Evolutionary conservation across 768 basidiomycete genomes (phyloP).

Genomic region (Stropharia rugosoannulata): DNA sequence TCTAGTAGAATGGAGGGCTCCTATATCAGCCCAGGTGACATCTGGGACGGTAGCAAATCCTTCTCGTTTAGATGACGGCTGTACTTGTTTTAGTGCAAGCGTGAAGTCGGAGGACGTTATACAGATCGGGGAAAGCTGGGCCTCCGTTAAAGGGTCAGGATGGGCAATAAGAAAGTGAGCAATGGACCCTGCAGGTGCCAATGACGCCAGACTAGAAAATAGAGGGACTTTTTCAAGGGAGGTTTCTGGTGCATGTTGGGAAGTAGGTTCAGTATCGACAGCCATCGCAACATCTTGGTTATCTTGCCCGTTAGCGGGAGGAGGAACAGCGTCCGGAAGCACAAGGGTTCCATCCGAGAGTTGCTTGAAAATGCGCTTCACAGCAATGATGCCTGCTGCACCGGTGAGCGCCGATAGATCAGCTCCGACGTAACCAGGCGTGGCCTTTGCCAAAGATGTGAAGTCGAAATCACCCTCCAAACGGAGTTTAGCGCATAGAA

Average conservation of each 20-base stretch:
- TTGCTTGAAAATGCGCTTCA: slow-evolving; percentile 91
- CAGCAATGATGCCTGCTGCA: slow-evolving; percentile 93
- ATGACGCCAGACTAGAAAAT: slow-evolving; percentile 30
- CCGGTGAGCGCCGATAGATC: slow-evolving; percentile 89
- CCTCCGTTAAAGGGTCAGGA: slow-evolving; percentile 72
- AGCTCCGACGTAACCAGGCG: slow-evolving; percentile 97
- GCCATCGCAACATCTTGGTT: slow-evolving; percentile 42
- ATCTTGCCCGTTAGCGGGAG: slow-evolving; percentile 7
- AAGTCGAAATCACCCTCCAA: slow-evolving; percentile 91
- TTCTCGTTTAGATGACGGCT: slow-evolving; percentile 96
- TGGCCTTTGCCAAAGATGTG: slow-evolving; percentile 80
- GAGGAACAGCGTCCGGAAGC: slow-evolving; percentile 42
- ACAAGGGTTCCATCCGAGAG: slow-evolving; percentile 65
- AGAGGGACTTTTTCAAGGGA: slow-evolving; percentile 11
- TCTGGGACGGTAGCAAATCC: slow-evolving; percentile 97
- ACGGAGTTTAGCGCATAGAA: slow-evolving; percentile 80
- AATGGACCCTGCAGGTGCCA: slow-evolving; percentile 58
- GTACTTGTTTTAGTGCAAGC: slow-evolving; percentile 81
- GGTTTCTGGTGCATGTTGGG: slow-evolving; percentile 1
- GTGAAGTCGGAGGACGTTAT: slow-evolving; percentile 83
- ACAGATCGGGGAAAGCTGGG: slow-evolving; percentile 78
- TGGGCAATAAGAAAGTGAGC: slow-evolving; percentile 88
- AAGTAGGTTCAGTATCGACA: slow-evolving; percentile 31
- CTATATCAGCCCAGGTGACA: slow-evolving; percentile 93
- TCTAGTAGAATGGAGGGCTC: slow-evolving; percentile 82